Conservation (phyloP, 2,329 filamentous ascomycete genomes). For the Ceratocystis cubensis region DNA sequence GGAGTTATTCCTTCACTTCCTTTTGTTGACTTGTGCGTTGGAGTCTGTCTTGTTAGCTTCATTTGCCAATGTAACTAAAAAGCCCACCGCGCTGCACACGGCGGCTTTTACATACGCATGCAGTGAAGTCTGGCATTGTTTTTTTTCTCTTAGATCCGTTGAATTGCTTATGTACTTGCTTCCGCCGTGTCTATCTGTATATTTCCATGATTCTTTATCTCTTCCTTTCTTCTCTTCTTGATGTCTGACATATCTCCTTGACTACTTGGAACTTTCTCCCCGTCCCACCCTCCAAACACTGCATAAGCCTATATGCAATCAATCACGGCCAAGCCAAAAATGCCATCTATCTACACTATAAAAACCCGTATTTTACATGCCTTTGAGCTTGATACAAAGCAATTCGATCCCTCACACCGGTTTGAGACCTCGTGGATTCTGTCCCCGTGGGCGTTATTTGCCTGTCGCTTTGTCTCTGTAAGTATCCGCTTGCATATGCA, state of each 20-base stretch:
- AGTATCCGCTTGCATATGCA: conserved; percentile 24
- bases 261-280: not conserved
- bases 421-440: conserved; percentile 75
- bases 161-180: not conserved
- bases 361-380: conserved; percentile 17
- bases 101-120: not conserved
- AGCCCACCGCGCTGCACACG: not conserved
- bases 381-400: conserved; percentile 32
- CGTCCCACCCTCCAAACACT: not conserved
- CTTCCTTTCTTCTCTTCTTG: not conserved
- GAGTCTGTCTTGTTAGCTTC: not conserved
- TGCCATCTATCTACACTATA: not conserved
- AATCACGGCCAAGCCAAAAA: not conserved
- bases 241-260: no score
- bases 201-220: not conserved
- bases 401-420: conserved; percentile 47
- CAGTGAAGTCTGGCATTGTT: not conserved
- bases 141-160: not conserved
- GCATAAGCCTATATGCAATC: not conserved
- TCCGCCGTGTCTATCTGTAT: not conserved
- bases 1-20: not conserved
- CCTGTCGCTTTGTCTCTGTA: conserved; percentile 43
- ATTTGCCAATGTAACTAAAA: not conserved
- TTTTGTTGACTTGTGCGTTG: not conserved
- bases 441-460: conserved; percentile 49